Conservation (phyloP, 306 rosid genomes). For the Lupinus albus region DNA sequence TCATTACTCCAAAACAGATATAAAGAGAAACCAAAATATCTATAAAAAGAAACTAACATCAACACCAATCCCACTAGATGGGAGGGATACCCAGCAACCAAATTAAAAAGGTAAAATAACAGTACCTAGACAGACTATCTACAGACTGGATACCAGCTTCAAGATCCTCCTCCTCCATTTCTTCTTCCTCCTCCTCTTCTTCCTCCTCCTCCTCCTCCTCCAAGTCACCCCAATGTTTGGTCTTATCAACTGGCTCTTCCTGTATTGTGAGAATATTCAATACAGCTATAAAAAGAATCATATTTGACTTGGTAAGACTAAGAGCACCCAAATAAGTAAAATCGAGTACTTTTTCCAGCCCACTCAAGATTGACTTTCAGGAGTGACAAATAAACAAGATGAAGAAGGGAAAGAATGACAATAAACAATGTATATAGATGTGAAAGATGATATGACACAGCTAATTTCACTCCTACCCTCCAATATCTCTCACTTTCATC, state of each 20-base stretch:
- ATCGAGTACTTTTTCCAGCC: background rate
- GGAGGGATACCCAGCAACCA: background rate
- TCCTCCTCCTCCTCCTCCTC: constrained; percentile 97
- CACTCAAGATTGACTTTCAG: background rate
- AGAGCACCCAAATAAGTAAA: too few species aligned
- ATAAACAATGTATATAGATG: constrained; percentile 3
- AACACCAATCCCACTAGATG: background rate
- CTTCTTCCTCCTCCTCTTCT: constrained; percentile 60
- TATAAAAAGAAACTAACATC: background rate
- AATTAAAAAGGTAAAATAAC: background rate
- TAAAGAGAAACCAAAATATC: background rate
- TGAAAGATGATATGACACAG: constrained; percentile 8
- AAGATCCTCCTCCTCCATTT: constrained; percentile 62
- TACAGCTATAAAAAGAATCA: background rate
- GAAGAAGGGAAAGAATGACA: background rate
- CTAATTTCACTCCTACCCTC: background rate
- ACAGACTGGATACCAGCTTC: constrained; percentile 71
- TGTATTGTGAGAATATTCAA: constrained; percentile 42
- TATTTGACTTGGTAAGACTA: background rate
- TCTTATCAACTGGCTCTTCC: constrained; percentile 97
- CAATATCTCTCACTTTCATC: constrained; percentile 12
- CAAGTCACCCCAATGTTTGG: constrained; percentile 90
- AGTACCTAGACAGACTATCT: constrained; percentile 80
- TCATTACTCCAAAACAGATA: background rate
- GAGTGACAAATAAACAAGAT: background rate